These are phyloP conservation scores for Jackrogersella minutella DNA, from an alignment of 495 filamentous ascomycete genomes.

Conservation along the genomic window DNA sequence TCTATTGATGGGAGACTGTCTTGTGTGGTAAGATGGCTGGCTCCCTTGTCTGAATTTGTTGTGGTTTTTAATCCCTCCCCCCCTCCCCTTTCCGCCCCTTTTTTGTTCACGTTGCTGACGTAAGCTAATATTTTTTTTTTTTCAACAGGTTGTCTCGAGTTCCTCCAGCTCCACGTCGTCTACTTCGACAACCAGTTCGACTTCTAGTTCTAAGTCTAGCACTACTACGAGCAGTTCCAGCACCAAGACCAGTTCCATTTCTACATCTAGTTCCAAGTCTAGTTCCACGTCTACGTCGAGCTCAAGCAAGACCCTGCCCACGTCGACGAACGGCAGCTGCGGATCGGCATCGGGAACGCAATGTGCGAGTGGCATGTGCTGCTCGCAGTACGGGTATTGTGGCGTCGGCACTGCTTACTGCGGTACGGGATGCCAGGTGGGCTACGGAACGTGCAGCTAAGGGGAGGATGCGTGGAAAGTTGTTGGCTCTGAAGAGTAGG, in stretches of 20 bases:
- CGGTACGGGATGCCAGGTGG: constrained; percentile 58
- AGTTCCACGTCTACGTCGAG: not conserved
- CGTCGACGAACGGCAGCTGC: constrained; percentile 22
- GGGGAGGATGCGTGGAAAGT: not conserved
- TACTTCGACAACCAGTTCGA: not conserved
- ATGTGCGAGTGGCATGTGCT: constrained; percentile 42
- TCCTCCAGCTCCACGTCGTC: not conserved
- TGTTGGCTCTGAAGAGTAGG: too few relatives aligned
- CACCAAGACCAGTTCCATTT: constrained; percentile 17
- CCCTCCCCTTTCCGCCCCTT: not conserved
- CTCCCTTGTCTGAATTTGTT: not conserved
- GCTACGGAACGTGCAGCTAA: constrained; percentile 50
- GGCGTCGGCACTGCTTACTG: constrained; percentile 59
- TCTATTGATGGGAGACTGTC: constrained; percentile 25
- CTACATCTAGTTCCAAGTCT: not conserved
- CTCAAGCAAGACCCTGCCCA: not conserved
- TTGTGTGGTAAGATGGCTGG: constrained; percentile 11
- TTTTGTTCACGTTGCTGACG: constrained; percentile 5
- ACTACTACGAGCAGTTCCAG: too few relatives aligned
- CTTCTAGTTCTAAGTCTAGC: not conserved
- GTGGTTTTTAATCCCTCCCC: not conserved
- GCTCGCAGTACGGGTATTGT: constrained; percentile 59
- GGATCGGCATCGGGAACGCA: constrained; percentile 1
- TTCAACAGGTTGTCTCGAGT: not conserved
- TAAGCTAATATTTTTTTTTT: constrained; percentile 11